Evolutionary conservation across 805 yeast genomes (phyloP).

Genomic region (Diddensiella caesifluorescens): DNA sequence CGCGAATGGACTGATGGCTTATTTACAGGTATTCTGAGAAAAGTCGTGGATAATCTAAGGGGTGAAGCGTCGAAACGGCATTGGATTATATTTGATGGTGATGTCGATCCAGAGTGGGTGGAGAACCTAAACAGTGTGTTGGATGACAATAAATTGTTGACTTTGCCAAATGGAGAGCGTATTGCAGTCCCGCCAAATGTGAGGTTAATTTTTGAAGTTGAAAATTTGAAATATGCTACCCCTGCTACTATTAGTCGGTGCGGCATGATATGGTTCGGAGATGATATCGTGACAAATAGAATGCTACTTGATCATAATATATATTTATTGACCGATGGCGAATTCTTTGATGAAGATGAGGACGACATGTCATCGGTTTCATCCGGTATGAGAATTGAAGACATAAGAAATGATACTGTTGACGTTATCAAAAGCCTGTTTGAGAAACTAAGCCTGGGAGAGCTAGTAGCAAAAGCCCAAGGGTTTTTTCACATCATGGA

Average conservation of each 20-base stretch:
- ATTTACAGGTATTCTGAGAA: conserved; percentile 61
- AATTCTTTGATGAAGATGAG: conserved; percentile 22
- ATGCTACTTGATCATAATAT: conserved; percentile 27
- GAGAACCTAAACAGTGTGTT: conserved; percentile 85
- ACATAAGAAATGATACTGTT: conserved; percentile 20
- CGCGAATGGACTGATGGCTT: conserved; percentile 93
- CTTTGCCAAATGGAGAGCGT: conserved; percentile 88
- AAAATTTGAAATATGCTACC: conserved; percentile 60
- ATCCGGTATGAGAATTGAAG: not conserved
- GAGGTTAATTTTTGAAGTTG: conserved; percentile 71
- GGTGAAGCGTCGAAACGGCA: conserved; percentile 52
- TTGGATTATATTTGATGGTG: conserved; percentile 90
- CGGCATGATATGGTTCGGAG: conserved; percentile 77
- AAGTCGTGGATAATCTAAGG: conserved; percentile 46
- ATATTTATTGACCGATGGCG: conserved; percentile 9
- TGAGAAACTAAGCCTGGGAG: conserved; percentile 15
- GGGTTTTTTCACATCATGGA: conserved; percentile 49
- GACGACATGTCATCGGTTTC: conserved; percentile 3
- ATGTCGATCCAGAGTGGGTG: conserved; percentile 90
- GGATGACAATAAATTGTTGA: conserved; percentile 77
- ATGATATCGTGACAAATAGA: conserved; percentile 22
- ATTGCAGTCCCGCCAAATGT: conserved; percentile 59
- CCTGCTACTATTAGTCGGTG: conserved; percentile 92
- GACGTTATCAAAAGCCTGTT: conserved; percentile 4
- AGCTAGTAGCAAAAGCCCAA: conserved; percentile 29